phyloP scores from a whole-genome alignment of 345 rosid genomes.

The Fremontodendron californicum region DNA sequence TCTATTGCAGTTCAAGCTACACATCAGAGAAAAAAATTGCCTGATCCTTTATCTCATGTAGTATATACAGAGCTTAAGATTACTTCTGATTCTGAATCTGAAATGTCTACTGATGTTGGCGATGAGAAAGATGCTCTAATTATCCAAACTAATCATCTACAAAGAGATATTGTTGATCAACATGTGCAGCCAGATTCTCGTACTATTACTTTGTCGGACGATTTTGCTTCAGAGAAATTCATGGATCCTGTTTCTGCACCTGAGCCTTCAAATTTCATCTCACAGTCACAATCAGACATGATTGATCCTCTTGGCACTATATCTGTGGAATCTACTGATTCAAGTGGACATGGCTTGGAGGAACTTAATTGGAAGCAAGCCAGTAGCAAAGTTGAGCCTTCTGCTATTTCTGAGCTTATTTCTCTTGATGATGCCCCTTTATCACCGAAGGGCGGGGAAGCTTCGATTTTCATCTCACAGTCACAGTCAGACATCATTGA shows the following conservation, averaged over 20 bases:
- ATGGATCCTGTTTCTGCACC: slow-evolving; percentile 34
- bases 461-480: slow-evolving; percentile 22
- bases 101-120: slow-evolving; percentile 34
- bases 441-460: slow-evolving; percentile 20
- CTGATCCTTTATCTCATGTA: slow-evolving; percentile 50
- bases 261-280: slow-evolving; percentile 22
- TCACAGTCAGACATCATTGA: slow-evolving; percentile 19
- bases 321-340: slow-evolving; percentile 10
- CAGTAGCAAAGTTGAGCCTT: slow-evolving; percentile 19
- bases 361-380: slow-evolving; percentile 37
- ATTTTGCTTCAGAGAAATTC: slow-evolving; percentile 37
- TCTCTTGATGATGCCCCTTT: slow-evolving; percentile 33
- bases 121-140: slow-evolving; percentile 22
- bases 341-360: slow-evolving; percentile 28
- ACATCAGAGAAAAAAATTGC: slow-evolving; percentile 27
- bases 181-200: slow-evolving; percentile 29
- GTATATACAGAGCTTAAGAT: slow-evolving; percentile 66
- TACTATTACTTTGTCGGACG: slow-evolving; percentile 29
- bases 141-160: slow-evolving; percentile 20
- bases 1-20: slow-evolving; percentile 18
- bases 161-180: slow-evolving; percentile 29
- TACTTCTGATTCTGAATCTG: slow-evolving; percentile 63
- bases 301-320: slow-evolving; percentile 14
- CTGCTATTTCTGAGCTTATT: slow-evolving; percentile 32
- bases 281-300: slow-evolving; percentile 17